phyloP scores from a whole-genome alignment of 768 basidiomycete species.

The Boletus rubescentipes region DNA sequence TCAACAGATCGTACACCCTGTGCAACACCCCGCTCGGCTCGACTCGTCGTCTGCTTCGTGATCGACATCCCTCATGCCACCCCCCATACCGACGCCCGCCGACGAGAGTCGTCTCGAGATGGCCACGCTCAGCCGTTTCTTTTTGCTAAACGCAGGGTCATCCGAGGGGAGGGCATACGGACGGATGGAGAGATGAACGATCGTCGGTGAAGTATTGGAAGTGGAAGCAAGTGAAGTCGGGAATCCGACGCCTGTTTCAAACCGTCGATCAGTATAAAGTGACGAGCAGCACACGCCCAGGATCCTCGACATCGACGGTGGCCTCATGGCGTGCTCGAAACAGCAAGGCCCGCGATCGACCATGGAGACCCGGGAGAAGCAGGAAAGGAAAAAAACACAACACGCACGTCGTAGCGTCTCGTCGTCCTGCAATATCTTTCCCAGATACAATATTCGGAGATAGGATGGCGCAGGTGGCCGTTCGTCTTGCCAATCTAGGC shows the following conservation, averaged over 20 bases:
- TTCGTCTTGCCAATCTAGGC: conserved; percentile 73
- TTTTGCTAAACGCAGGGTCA: conserved; percentile 56
- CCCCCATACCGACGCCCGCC: neutral
- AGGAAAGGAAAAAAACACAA: neutral
- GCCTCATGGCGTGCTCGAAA: neutral
- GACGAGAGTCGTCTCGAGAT: conserved; percentile 27
- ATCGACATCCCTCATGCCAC: neutral
- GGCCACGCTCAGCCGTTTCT: conserved; percentile 36
- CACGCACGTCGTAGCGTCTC: conserved; percentile 67
- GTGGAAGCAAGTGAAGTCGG: conserved; percentile 29
- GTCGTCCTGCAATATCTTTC: conserved; percentile 82
- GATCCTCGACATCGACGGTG: neutral
- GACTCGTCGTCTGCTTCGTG: conserved; percentile 15
- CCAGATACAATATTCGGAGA: conserved; percentile 72
- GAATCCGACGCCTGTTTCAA: conserved; percentile 32
- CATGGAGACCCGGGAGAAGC: neutral
- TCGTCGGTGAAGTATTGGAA: conserved; percentile 46
- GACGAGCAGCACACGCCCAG: neutral
- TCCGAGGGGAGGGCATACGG: conserved; percentile 52
- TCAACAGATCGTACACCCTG: conserved; percentile 41
- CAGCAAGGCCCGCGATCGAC: neutral
- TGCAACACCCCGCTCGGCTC: conserved; percentile 34
- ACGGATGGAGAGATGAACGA: conserved; percentile 75
- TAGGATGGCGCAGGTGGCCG: conserved; percentile 76
- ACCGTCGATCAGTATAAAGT: conserved; percentile 5